Evolutionary conservation across 2,329 filamentous ascomycete species (phyloP).

Genomic region (Xylariaceae sp.): DNA sequence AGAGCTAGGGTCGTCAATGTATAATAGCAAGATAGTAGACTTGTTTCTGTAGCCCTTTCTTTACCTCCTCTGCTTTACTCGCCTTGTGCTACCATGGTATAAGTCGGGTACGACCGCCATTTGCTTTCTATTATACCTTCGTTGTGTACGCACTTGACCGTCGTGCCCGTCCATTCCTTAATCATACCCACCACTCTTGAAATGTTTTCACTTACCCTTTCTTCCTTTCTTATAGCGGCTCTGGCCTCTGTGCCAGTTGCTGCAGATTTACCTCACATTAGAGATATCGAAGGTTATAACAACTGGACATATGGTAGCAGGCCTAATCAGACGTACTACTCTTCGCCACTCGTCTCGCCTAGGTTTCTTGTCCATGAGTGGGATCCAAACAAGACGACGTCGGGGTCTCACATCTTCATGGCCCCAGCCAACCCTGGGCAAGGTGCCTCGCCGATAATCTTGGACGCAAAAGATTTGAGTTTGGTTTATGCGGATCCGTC

Average conservation of each 20-base stretch:
- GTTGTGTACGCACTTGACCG: constrained; percentile 1
- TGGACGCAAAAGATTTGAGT: constrained; percentile 22
- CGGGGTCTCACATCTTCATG: constrained; percentile 22
- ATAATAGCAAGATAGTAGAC: too few relatives aligned
- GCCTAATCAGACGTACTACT: constrained; percentile 22
- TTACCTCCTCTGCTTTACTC: too few relatives aligned
- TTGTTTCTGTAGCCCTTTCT: too few relatives aligned
- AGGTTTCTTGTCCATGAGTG: constrained; percentile 19
- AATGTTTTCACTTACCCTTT: constrained; percentile 12
- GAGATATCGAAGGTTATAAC: constrained; percentile 18
- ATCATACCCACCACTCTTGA: not conserved
- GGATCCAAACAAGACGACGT: constrained; percentile 16
- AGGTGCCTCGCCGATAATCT: constrained; percentile 20
- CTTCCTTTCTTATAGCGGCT: constrained; percentile 5
- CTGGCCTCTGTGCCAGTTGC: constrained; percentile 7
- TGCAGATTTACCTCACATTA: constrained; percentile 16
- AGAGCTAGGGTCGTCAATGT: too few relatives aligned
- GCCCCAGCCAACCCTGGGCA: constrained; percentile 10
- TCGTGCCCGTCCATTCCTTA: constrained; percentile 8
- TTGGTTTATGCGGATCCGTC: constrained; percentile 24
- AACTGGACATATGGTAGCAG: constrained; percentile 18
- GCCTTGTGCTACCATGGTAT: too few relatives aligned
- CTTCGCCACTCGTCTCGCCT: constrained; percentile 17
- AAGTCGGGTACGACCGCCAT: too few relatives aligned
- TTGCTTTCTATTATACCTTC: too few relatives aligned